These are phyloP conservation scores for Torulaspora maleeae DNA, from an alignment of 805 yeast species.

Conservation along the genomic window DNA sequence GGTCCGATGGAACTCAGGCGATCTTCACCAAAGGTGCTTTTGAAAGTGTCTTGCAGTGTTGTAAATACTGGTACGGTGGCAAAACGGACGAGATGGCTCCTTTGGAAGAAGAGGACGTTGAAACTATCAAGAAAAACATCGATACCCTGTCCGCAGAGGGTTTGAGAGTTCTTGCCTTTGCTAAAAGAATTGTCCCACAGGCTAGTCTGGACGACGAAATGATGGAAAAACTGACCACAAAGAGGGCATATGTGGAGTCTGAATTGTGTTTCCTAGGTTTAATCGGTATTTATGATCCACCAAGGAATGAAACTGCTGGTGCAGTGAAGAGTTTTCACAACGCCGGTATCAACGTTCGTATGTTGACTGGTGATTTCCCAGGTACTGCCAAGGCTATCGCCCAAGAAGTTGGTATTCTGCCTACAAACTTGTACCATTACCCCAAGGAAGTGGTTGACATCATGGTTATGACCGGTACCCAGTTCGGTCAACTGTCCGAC, in stretches of 20 bases:
- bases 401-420: slow-evolving; percentile 80
- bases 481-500: slow-evolving; percentile 66
- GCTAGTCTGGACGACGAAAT: slow-evolving; percentile 36
- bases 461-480: slow-evolving; percentile 80
- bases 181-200: slow-evolving; percentile 37
- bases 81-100: slow-evolving; percentile 44
- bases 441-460: slow-evolving; percentile 41
- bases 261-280: slow-evolving; percentile 76
- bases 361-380: slow-evolving; percentile 95
- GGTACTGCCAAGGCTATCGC: slow-evolving; percentile 85
- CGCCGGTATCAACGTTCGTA: slow-evolving; percentile 95
- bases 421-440: slow-evolving; percentile 44
- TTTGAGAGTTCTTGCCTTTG: slow-evolving; percentile 79
- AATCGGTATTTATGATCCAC: slow-evolving; percentile 96
- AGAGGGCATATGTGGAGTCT: slow-evolving; percentile 43
- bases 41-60: slow-evolving; percentile 63
- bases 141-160: slow-evolving; percentile 73
- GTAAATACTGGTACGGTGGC: slow-evolving; percentile 53
- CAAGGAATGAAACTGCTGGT: slow-evolving; percentile 75
- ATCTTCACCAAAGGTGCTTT: slow-evolving; percentile 86
- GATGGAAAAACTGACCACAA: slow-evolving; percentile 24
- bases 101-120: slow-evolving; percentile 48
- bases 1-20: slow-evolving; percentile 49
- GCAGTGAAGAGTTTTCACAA: slow-evolving; percentile 73
- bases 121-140: slow-evolving; percentile 51